These are phyloP conservation scores for Pythium sp. DNA, from an alignment of 352 stramenopile species.

Conservation along the genomic window DNA sequence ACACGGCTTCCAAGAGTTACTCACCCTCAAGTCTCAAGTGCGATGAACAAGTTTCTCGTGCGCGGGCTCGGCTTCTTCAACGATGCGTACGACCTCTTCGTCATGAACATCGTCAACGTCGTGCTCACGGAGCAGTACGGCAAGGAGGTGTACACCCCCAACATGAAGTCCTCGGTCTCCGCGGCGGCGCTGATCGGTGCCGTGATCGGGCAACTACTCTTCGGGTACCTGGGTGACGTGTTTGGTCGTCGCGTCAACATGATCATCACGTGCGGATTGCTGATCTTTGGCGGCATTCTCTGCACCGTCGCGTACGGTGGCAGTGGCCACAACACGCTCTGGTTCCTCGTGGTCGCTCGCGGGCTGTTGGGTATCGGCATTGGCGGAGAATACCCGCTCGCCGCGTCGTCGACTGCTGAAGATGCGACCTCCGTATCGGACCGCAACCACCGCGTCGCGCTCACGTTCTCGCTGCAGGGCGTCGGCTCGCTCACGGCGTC, in stretches of 20 bases:
- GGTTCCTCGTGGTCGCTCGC: slow-evolving; percentile 57
- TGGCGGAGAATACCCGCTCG: slow-evolving; percentile 47
- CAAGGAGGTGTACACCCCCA: slow-evolving; percentile 54
- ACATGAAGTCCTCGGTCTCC: slow-evolving; percentile 61
- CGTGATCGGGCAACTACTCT: slow-evolving; percentile 54
- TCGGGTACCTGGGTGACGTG: slow-evolving; percentile 58
- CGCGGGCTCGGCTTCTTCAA: slow-evolving; percentile 79
- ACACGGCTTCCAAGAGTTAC: too few species aligned
- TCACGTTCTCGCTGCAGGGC: slow-evolving; percentile 65
- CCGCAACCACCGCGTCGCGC: slow-evolving; percentile 48
- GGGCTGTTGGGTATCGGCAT: slow-evolving; percentile 67
- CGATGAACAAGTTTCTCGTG: slow-evolving; percentile 63
- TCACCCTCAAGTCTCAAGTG: too few species aligned
- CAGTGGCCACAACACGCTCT: slow-evolving; percentile 37
- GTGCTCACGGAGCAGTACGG: slow-evolving; percentile 75
- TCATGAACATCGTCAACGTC: slow-evolving; percentile 82
- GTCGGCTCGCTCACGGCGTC: slow-evolving; percentile 50
- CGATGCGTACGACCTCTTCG: slow-evolving; percentile 78
- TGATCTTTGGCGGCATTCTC: slow-evolving; percentile 65
- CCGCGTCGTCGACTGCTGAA: slow-evolving; percentile 47
- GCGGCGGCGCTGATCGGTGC: slow-evolving; percentile 55
- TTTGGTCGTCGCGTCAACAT: slow-evolving; percentile 68
- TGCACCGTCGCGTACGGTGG: slow-evolving; percentile 48
- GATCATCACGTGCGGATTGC: slow-evolving; percentile 59
- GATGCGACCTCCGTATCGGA: slow-evolving; percentile 42